phyloP scores from a whole-genome alignment of 164 flowering plant species.

The Umbellularia californica region DNA sequence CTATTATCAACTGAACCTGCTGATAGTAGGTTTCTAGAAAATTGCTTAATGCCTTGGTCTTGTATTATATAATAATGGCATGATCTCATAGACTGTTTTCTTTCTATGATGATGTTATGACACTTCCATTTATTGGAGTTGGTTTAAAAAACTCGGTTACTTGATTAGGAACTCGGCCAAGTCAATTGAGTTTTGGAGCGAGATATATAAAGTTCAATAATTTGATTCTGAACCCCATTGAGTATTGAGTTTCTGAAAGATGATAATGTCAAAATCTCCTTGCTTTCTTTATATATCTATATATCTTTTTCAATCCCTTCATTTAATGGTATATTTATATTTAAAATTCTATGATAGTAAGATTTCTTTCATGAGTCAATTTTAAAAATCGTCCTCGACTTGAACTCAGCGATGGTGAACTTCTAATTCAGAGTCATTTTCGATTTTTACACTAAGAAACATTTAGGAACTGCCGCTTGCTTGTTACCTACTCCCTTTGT shows the following conservation, averaged over 20 bases:
- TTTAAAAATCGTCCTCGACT: neutral
- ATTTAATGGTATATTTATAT: too few species aligned
- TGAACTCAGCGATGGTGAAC: neutral
- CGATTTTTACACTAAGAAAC: too few species aligned
- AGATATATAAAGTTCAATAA: neutral
- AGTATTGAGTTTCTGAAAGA: neutral
- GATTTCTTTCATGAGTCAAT: neutral
- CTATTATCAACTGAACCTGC: slow-evolving; percentile 89
- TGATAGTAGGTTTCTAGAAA: slow-evolving; percentile 53
- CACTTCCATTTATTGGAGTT: neutral
- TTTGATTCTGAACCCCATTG: neutral
- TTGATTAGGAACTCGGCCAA: too few species aligned
- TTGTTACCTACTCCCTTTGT: too few species aligned
- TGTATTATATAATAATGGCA: neutral
- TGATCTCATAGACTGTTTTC: neutral
- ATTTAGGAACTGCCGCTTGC: too few species aligned
- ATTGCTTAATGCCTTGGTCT: neutral
- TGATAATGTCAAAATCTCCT: too few species aligned
- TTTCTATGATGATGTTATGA: neutral
- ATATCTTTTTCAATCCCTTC: neutral
- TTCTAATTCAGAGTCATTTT: too few species aligned
- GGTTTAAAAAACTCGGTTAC: neutral
- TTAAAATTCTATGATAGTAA: too few species aligned
- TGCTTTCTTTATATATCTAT: too few species aligned
- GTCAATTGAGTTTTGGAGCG: neutral